Evolutionary conservation across 2,329 filamentous ascomycete genomes (phyloP), one percentile per base, ranked within the genome.

Genomic region (Fusarium sp.): DNA sequence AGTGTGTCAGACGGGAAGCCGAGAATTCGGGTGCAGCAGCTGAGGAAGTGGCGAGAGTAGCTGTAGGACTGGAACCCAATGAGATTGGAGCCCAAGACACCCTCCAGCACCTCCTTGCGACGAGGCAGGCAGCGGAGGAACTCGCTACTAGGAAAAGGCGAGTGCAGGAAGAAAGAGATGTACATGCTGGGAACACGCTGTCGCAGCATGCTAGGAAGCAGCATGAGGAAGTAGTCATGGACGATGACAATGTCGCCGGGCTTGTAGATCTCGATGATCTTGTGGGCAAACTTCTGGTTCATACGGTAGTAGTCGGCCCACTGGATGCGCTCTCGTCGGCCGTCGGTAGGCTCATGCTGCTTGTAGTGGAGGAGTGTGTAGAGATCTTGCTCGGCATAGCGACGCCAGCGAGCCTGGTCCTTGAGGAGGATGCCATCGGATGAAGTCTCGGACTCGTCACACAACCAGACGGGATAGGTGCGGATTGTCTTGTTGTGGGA

Each of bases 311-410:
- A 98, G 81, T 98, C 93, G 25, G 91, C 89, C 94, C 95, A 98
- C 74, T 93, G 90, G 42, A 91, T 85, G 58, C 92, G 89, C 77
- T 96, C 92, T 16, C 89, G 89, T 71, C 91, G 89, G 34, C 93
- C 93, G 78, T 97, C 92, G 11, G 90, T 92, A 1, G 95, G 93
- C 78, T 94, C 93, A 76, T 97, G 92, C 76, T 96, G 93, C 81
- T 97, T 97, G 85, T 98, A 98, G 81, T 98, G 95, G 78, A 97
- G 93, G 9, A 97, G 86, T 1, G 93, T 93, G 81, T 97, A 97
- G 27, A 98, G 85, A 74, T 97, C 92, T 76, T 94, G 90, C 81
- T 97, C 93, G 14, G 94, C 93, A 79, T 96, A 98, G 40, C 91
- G 87, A 69, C 93, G 88, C 95, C 96, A 98, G 69, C 93, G 86